Percentiles rank a stretch among this genome's conserved stretches.
These are phyloP conservation scores for Alloteropsis angusta DNA, from an alignment of 202 grass and related monocot genomes.

Conservation along the genomic window DNA sequence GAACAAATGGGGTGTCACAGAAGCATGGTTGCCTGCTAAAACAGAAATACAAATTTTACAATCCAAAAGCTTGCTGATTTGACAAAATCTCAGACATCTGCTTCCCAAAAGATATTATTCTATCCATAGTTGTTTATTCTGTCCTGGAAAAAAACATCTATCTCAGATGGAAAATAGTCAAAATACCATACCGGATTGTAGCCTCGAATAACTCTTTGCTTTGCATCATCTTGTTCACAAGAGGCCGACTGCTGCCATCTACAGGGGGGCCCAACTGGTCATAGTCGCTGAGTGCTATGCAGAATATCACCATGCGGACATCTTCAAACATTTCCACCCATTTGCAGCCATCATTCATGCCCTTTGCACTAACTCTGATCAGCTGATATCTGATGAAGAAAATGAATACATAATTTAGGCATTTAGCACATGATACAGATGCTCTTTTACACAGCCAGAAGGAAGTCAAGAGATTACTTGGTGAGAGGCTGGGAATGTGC, in stretches of 20 bases:
- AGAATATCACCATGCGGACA: conserved; percentile 86
- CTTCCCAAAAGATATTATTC: background rate
- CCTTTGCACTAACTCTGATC: conserved; percentile 90
- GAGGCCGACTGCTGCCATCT: conserved; percentile 29
- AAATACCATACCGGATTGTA: conserved; percentile 53
- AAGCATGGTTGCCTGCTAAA: conserved; percentile 79
- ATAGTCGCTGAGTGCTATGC: conserved; percentile 65
- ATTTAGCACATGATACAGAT: background rate
- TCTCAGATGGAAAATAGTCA: background rate
- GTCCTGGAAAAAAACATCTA: background rate
- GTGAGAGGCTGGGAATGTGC: conserved; percentile 66
- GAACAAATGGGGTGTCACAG: conserved; percentile 63
- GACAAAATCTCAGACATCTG: background rate
- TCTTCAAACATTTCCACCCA: conserved; percentile 99
- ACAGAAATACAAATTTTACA: background rate
- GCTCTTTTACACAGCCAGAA: background rate
- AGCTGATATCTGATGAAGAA: conserved; percentile 65
- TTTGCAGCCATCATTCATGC: conserved; percentile 88
- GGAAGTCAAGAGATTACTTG: conserved; percentile 46
- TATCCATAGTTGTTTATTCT: background rate
- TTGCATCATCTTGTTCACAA: conserved; percentile 88
- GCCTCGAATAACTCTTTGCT: conserved; percentile 87
- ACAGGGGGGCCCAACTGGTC: conserved; percentile 53
- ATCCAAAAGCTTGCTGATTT: background rate
- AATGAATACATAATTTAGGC: background rate